These are phyloP conservation scores for Esteya vermicola DNA, from an alignment of 2,329 filamentous ascomycete species.

Conservation along the genomic window DNA sequence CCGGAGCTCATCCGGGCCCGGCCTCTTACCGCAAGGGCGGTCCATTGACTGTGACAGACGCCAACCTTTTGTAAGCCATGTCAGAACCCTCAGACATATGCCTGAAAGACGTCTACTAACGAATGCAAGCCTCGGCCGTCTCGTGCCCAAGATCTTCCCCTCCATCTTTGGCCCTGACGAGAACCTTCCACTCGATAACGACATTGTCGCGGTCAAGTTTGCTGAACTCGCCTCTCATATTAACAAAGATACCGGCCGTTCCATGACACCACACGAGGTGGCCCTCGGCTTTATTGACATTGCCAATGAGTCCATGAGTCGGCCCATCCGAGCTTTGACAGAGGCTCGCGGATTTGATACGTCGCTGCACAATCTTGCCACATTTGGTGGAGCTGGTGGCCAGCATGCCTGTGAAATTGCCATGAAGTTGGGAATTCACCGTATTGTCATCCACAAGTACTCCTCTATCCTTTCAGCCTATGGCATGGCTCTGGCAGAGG, in stretches of 20 bases:
- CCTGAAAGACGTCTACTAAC: too few species aligned
- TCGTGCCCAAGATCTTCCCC: constrained; percentile 44
- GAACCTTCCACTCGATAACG: constrained; percentile 40
- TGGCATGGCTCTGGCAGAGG: constrained; percentile 82
- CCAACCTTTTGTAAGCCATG: constrained; percentile 36
- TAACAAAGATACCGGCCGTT: constrained; percentile 57
- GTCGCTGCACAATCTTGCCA: constrained; percentile 75
- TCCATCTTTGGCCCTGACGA: constrained; percentile 55
- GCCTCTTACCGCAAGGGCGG: constrained; percentile 57
- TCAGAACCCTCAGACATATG: background rate
- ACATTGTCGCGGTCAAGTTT: constrained; percentile 45
- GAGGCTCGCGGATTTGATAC: constrained; percentile 91
- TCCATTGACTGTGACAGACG: constrained; percentile 52
- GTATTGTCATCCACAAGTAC: constrained; percentile 75
- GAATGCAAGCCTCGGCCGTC: constrained; percentile 59
- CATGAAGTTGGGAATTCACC: constrained; percentile 65
- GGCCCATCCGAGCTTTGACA: constrained; percentile 77
- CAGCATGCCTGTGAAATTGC: constrained; percentile 85
- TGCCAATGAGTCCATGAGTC: constrained; percentile 80
- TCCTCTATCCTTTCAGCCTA: constrained; percentile 83
- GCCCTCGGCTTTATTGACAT: constrained; percentile 82
- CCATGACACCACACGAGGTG: constrained; percentile 67
- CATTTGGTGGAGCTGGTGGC: constrained; percentile 82
- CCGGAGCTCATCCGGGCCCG: constrained; percentile 51
- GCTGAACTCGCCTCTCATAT: constrained; percentile 63